phyloP scores from a whole-genome alignment of 83 land plant genomes.

The Picea mariana region DNA sequence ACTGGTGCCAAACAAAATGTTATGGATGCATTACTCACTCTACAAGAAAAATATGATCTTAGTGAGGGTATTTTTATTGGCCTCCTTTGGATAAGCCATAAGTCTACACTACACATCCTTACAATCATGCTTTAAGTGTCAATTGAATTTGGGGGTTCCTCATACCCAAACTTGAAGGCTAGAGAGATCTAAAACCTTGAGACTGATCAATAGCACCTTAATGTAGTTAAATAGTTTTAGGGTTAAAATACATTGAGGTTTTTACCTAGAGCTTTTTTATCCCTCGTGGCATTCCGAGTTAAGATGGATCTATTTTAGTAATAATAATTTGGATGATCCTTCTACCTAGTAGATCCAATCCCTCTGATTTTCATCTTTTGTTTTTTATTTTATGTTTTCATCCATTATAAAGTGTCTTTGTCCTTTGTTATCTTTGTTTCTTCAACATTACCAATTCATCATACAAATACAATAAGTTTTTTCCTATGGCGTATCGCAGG shows the following conservation, averaged over 20 bases:
- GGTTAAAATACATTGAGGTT: too few species aligned
- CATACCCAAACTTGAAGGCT: background rate
- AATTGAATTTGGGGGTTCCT: background rate
- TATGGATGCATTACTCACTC: conserved; percentile 86
- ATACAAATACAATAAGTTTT: too few species aligned
- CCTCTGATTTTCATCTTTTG: background rate
- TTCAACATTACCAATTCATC: background rate
- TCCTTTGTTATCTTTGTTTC: background rate
- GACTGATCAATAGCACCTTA: too few species aligned
- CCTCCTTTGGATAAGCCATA: conserved; percentile 78
- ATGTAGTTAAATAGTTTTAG: too few species aligned
- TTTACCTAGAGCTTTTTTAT: too few species aligned
- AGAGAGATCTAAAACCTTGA: too few species aligned
- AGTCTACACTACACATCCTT: background rate
- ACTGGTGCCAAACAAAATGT: conserved; percentile 73
- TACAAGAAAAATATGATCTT: conserved; percentile 79
- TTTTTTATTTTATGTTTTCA: conserved; percentile 8
- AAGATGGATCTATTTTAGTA: background rate
- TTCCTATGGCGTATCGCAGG: conserved; percentile 32
- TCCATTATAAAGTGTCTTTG: background rate
- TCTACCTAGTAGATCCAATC: background rate
- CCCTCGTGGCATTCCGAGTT: too few species aligned
- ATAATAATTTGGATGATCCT: background rate
- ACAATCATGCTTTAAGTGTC: background rate
- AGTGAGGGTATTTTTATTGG: conserved; percentile 91